Conservation (phyloP, 2,329 filamentous ascomycete genomes). For the Colletotrichum chlorophyti region DNA sequence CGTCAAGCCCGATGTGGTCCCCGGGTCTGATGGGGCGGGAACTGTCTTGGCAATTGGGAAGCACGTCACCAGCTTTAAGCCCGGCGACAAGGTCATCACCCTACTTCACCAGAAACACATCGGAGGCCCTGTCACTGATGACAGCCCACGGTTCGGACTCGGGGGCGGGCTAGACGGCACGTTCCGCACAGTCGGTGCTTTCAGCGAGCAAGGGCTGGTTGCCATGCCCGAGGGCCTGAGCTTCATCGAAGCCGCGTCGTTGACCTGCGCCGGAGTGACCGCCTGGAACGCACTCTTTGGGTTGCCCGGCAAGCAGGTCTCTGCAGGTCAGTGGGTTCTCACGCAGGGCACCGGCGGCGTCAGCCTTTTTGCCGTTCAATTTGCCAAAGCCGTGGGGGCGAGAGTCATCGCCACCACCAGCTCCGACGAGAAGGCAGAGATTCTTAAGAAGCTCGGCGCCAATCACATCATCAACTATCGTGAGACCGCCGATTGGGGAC, state of each 20-base stretch:
- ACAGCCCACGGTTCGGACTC: constrained; percentile 44
- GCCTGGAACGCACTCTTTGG: constrained; percentile 66
- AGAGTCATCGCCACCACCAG: constrained; percentile 52
- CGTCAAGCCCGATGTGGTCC: constrained; percentile 33
- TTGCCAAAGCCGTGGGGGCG: constrained; percentile 47
- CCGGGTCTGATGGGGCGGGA: constrained; percentile 58
- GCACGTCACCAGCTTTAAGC: constrained; percentile 55
- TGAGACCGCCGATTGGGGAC: constrained; percentile 46
- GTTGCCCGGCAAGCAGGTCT: constrained; percentile 44
- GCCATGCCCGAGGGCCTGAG: constrained; percentile 57
- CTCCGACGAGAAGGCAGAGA: constrained; percentile 48
- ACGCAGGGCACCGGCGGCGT: constrained; percentile 52
- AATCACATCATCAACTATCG: constrained; percentile 53
- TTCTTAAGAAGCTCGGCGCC: constrained; percentile 46
- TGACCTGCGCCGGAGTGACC: constrained; percentile 61
- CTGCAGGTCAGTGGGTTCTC: constrained; percentile 44
- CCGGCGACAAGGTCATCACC: constrained; percentile 56
- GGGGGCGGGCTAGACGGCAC: constrained; percentile 39
- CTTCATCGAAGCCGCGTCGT: constrained; percentile 64
- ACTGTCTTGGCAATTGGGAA: constrained; percentile 54
- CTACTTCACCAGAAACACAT: constrained; percentile 33
- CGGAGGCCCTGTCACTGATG: constrained; percentile 45
- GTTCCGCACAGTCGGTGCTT: constrained; percentile 37
- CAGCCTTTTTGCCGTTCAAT: constrained; percentile 47
- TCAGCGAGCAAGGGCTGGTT: constrained; percentile 63